Evolutionary conservation across 2,329 filamentous ascomycete species (phyloP), one percentile per base, ranked within the genome.

Genomic region (Penicillium vulpinum): DNA sequence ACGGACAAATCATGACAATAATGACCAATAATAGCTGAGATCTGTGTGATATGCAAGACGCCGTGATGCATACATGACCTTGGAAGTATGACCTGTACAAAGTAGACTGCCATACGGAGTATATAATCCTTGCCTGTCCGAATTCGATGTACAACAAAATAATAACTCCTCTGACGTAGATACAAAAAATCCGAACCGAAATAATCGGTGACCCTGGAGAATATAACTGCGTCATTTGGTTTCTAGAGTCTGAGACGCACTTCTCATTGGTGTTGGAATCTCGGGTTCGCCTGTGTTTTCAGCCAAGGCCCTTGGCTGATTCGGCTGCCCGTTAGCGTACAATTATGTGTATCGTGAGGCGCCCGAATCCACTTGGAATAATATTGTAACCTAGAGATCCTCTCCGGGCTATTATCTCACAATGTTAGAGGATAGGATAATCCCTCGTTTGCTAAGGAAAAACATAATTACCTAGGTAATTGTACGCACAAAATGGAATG

Each of bases 261-360:
- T 11, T n/a, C 22, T 24, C 15, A 35, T 52, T 36, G 29, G 39
- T 28, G 39, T 24, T 40, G 9, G 2, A 2, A 28, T 22, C 11
- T 16, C 13, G 24, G 36, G 36, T 50, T 49, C 15, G n/a, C 33
- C 6, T 18, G 22, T 18, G 22, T 51, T 44, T 43, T 31, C 28
- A 22, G 51, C 51, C 51, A 54, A 33, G 43, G n/a, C 26, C 26
- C 18, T 48, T 48, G 36, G 44, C 51, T 40, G 28, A 49, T 35
- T 54, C 41, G 50, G 40, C 39, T 44, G 22, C 22, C 7, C 33
- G 28, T 29, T 54, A 54, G 51, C 21, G 51, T 47, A 28, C 33
- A 36, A 45, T 28, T 46, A 28, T 46, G 35, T 41, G 43, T 49
- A 41, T 49, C 28, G 51, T 35, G 13, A 33, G 29, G 16, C 49